phyloP scores from a whole-genome alignment of 2,329 filamentous ascomycete species.

The Penicillium fuscoglaucum region DNA sequence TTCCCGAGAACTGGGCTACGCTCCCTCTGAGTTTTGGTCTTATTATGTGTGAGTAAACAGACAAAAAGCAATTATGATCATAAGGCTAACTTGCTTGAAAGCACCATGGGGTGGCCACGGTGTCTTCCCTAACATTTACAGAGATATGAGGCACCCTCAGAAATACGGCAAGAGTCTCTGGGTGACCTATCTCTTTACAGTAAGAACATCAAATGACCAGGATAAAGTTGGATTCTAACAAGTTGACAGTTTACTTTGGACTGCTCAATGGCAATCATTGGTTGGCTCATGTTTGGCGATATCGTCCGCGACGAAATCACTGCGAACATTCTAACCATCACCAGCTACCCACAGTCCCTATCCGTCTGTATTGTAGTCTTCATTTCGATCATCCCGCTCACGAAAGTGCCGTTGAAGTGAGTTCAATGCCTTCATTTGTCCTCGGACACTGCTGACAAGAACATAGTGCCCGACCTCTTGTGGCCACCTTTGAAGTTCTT shows the following conservation, averaged over 20 bases:
- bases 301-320: conserved; percentile 86
- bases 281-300: conserved; percentile 93
- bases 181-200: conserved; percentile 81
- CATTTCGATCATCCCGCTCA: conserved; percentile 89
- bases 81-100: conserved; percentile 21
- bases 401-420: conserved; percentile 85
- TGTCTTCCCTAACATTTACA: conserved; percentile 82
- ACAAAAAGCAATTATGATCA: background rate
- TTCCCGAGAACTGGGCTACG: conserved; percentile 83
- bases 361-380: conserved; percentile 81
- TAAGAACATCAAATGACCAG: conserved; percentile 45
- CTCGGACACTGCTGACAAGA: conserved; percentile 21
- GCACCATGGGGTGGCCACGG: conserved; percentile 69
- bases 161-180: conserved; percentile 75
- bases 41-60: conserved; percentile 64
- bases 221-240: conserved; percentile 13
- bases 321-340: conserved; percentile 75
- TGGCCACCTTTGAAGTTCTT: conserved; percentile 79
- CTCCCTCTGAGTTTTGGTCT: conserved; percentile 86
- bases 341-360: conserved; percentile 70
- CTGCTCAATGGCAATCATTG: conserved; percentile 75
- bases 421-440: conserved; percentile 16
- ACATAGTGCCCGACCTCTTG: conserved; percentile 71
- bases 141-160: conserved; percentile 76
- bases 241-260: conserved; percentile 70